phyloP scores from a whole-genome alignment of 176 grass and related monocot genomes.

The Raddia distichophylla region DNA sequence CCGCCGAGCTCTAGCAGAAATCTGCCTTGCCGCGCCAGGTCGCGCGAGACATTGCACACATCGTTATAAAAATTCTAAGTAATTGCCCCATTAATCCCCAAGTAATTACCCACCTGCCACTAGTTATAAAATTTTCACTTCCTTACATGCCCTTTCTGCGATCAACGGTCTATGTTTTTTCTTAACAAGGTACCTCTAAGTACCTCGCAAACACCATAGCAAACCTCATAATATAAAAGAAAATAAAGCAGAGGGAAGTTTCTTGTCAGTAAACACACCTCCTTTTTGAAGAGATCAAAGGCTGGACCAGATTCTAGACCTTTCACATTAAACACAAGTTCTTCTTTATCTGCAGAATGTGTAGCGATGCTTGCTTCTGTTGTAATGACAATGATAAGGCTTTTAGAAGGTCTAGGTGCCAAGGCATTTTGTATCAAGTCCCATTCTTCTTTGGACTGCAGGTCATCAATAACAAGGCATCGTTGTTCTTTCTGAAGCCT shows the following conservation, averaged over 20 bases:
- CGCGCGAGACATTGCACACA: too few relatives aligned
- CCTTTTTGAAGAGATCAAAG: background rate
- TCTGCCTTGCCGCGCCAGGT: too few relatives aligned
- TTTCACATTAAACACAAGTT: background rate
- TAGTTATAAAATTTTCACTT: too few relatives aligned
- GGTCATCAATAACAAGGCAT: constrained; percentile 7
- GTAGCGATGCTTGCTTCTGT: background rate
- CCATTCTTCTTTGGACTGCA: constrained; percentile 22
- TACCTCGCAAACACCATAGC: too few relatives aligned
- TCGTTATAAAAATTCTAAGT: too few relatives aligned
- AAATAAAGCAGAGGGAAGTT: background rate
- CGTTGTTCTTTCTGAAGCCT: background rate
- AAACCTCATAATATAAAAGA: background rate
- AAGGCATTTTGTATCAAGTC: background rate
- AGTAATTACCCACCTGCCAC: too few relatives aligned
- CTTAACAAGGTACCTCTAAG: too few relatives aligned
- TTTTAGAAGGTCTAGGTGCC: background rate
- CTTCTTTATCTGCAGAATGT: background rate
- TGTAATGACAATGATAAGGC: constrained; percentile 21
- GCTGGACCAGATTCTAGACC: constrained; percentile 16
- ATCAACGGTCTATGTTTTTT: too few relatives aligned
- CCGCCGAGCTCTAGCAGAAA: constrained; percentile 1
- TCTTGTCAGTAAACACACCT: constrained; percentile 6
- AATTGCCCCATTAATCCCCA: too few relatives aligned
- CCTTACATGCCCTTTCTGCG: too few relatives aligned